These are phyloP conservation scores for Nothophaeocryptopus gaeumannii DNA, from an alignment of 2,329 filamentous ascomycete species.

Conservation along the genomic window DNA sequence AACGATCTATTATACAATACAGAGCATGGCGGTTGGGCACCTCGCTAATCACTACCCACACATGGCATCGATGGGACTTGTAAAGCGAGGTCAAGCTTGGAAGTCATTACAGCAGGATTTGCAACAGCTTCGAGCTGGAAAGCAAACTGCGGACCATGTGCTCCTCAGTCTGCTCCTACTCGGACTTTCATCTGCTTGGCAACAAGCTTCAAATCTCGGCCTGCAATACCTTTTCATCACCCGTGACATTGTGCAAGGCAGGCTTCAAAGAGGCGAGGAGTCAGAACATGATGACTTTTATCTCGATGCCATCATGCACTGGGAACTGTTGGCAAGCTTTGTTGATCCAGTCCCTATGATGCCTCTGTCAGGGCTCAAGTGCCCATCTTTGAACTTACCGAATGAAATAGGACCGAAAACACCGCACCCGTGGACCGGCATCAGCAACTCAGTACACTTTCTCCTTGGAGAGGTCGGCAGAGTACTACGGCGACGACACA, in stretches of 20 bases:
- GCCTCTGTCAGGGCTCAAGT: conserved; percentile 39
- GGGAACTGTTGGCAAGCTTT: conserved; percentile 59
- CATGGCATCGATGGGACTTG: conserved; percentile 50
- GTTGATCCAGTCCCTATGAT: conserved; percentile 37
- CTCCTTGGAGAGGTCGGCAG: conserved; percentile 48
- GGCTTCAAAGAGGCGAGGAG: conserved; percentile 39
- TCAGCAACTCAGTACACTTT: conserved; percentile 44
- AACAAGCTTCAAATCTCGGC: conserved; percentile 56
- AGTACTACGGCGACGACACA: conserved; percentile 22
- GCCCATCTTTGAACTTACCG: conserved; percentile 22
- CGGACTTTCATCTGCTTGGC: conserved; percentile 60
- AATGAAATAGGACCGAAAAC: conserved; percentile 32
- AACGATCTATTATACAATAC: conserved; percentile 59
- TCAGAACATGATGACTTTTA: conserved; percentile 43
- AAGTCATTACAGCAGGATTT: conserved; percentile 52
- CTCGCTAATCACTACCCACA: conserved; percentile 57
- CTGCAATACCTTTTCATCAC: conserved; percentile 52
- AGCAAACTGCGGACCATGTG: conserved; percentile 48
- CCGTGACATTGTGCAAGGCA: conserved; percentile 44
- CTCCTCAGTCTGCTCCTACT: conserved; percentile 59
- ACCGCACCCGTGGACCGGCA: conserved; percentile 52
- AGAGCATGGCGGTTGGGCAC: conserved; percentile 63
- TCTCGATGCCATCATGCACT: conserved; percentile 56
- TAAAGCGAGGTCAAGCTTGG: conserved; percentile 53
- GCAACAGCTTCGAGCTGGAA: conserved; percentile 42